Conservation (phyloP, 2,329 filamentous ascomycete genomes). For the Fusarium euwallaceae region DNA sequence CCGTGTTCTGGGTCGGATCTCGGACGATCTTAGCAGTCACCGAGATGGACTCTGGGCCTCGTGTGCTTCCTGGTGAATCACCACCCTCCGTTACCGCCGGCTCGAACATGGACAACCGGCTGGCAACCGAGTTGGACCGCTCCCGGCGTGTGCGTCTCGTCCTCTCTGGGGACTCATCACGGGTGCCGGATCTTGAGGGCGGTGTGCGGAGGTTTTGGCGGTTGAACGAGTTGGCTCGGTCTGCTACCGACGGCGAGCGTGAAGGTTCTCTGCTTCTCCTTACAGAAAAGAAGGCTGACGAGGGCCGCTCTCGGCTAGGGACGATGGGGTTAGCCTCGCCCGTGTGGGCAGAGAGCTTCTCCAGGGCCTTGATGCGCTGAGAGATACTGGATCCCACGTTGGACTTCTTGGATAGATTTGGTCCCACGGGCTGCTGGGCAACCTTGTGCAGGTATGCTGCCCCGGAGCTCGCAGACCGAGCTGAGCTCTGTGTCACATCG, state of each 20-base stretch:
- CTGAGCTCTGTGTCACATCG: conserved; percentile 61
- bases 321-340: conserved; percentile 40
- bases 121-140: conserved; percentile 68
- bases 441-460: conserved; percentile 68
- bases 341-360: conserved; percentile 74
- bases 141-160: conserved; percentile 54
- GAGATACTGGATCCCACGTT: conserved; percentile 93
- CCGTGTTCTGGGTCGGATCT: conserved; percentile 64
- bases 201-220: conserved; percentile 48
- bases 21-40: conserved; percentile 88
- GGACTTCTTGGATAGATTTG: conserved; percentile 72
- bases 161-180: conserved; percentile 62
- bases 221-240: conserved; percentile 57
- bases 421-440: conserved; percentile 62
- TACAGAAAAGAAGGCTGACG: conserved; percentile 71
- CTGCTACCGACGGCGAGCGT: conserved; percentile 60
- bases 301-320: conserved; percentile 56
- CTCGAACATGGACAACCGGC: conserved; percentile 69
- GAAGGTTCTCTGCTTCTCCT: conserved; percentile 62
- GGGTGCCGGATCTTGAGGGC: conserved; percentile 54
- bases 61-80: conserved; percentile 49
- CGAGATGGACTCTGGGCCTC: conserved; percentile 81
- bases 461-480: conserved; percentile 69
- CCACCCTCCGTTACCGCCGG: conserved; percentile 40
- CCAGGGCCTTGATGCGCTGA: conserved; percentile 91